phyloP scores from a whole-genome alignment of 306 rosid genomes.

The Ormosia semicastrata region DNA sequence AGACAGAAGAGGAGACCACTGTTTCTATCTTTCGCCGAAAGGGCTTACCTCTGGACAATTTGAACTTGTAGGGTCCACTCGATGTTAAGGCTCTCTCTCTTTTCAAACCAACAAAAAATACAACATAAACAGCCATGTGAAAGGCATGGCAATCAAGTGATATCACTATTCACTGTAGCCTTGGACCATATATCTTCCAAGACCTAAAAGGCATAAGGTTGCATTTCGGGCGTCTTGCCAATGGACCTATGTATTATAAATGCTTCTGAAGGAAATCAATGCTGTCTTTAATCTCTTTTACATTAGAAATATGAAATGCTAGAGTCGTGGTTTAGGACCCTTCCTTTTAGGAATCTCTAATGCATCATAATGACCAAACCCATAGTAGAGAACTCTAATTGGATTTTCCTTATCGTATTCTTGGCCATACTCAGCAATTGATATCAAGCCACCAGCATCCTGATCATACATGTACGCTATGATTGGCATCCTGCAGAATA shows the following conservation, averaged over 20 bases:
- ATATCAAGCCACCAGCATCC: conserved; percentile 81
- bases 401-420: conserved; percentile 83
- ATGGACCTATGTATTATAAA: background rate
- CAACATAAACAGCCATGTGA: conserved; percentile 13
- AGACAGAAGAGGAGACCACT: background rate
- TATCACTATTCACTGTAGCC: background rate
- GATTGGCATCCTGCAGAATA: conserved; percentile 84
- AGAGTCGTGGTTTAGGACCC: conserved; percentile 51
- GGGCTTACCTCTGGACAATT: background rate
- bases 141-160: conserved; percentile 12
- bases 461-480: conserved; percentile 83
- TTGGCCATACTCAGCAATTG: conserved; percentile 93
- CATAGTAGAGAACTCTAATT: conserved; percentile 80
- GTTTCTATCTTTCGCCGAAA: conserved; percentile 27
- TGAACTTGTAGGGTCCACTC: conserved; percentile 23
- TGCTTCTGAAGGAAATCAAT: conserved; percentile 5
- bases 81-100: background rate
- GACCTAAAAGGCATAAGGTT: background rate
- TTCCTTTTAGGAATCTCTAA: conserved; percentile 57
- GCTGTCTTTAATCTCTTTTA: background rate
- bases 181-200: background rate
- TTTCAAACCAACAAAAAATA: conserved; percentile 10
- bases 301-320: conserved; percentile 24
- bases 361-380: conserved; percentile 94
- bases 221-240: background rate